Conservation (phyloP, 495 filamentous ascomycete genomes). For the Schizothecium vesticola region DNA sequence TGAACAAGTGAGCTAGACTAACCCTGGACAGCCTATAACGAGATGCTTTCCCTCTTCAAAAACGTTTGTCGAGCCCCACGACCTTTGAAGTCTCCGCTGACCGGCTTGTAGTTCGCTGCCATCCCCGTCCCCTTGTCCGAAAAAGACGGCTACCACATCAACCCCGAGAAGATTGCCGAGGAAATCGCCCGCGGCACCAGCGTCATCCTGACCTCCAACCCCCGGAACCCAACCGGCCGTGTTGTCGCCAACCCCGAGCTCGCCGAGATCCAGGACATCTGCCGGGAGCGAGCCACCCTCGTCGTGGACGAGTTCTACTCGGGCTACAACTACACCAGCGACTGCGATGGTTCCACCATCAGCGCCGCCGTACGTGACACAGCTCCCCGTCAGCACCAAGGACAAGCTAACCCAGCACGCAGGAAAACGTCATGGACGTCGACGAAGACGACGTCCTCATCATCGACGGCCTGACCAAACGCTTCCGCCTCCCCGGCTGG, state of each 20-base stretch:
- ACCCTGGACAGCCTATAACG: conserved; percentile 66
- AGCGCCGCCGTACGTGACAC: too few species aligned
- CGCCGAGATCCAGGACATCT: conserved; percentile 84
- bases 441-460: conserved; percentile 73
- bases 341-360: conserved; percentile 85
- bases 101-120: conserved; percentile 62
- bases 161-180: conserved; percentile 84
- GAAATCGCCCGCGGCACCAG: conserved; percentile 82
- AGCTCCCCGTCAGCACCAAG: too few species aligned
- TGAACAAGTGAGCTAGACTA: not conserved
- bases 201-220: conserved; percentile 94
- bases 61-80: conserved; percentile 51
- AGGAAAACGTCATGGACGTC: conserved; percentile 73
- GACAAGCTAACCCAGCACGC: too few species aligned
- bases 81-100: not conserved
- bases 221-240: conserved; percentile 89
- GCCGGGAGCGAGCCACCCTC: conserved; percentile 80
- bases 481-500: conserved; percentile 94
- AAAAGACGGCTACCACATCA: conserved; percentile 83
- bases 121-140: conserved; percentile 81
- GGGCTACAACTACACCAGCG: conserved; percentile 87
- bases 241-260: conserved; percentile 77
- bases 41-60: conserved; percentile 90
- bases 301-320: conserved; percentile 97
- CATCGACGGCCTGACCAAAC: conserved; percentile 94